Evolutionary conservation across 2,329 filamentous ascomycete species (phyloP).

Genomic region (Ilyonectria robusta): DNA sequence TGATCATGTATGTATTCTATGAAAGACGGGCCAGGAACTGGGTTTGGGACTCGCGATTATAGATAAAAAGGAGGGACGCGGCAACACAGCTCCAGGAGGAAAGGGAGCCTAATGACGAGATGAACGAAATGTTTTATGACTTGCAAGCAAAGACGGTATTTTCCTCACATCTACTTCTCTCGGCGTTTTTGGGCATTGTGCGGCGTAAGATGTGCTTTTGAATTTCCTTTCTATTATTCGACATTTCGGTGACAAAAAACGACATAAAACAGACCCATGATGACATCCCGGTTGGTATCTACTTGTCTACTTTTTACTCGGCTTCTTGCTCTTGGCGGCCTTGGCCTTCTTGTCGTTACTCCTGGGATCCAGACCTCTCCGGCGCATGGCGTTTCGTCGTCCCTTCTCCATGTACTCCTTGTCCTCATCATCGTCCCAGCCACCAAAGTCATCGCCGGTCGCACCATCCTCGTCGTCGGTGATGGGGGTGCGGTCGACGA

Average conservation of each 20-base stretch:
- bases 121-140: conserved; percentile 48
- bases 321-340: conserved; percentile 37
- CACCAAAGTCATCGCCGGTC: conserved; percentile 75
- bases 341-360: conserved; percentile 58
- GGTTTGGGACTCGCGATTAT: conserved; percentile 39
- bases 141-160: conserved; percentile 27
- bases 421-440: conserved; percentile 83
- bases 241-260: conserved; percentile 23
- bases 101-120: conserved; percentile 47
- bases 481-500: conserved; percentile 80
- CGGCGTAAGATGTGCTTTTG: conserved; percentile 32
- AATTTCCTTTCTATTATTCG: conserved; percentile 33
- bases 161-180: conserved; percentile 25
- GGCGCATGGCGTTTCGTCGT: conserved; percentile 80
- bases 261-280: conserved; percentile 26
- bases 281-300: conserved; percentile 37
- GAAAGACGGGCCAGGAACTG: conserved; percentile 23
- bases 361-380: conserved; percentile 81
- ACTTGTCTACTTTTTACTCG: conserved; percentile 43
- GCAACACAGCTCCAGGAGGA: conserved; percentile 36
- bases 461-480: conserved; percentile 61
- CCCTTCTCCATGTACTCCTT: conserved; percentile 79
- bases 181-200: conserved; percentile 29
- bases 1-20: conserved; percentile 48
- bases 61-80: conserved; percentile 46